Evolutionary conservation across 371 early-diverging fungal species (phyloP).

Genomic region (Mortierella sp.): DNA sequence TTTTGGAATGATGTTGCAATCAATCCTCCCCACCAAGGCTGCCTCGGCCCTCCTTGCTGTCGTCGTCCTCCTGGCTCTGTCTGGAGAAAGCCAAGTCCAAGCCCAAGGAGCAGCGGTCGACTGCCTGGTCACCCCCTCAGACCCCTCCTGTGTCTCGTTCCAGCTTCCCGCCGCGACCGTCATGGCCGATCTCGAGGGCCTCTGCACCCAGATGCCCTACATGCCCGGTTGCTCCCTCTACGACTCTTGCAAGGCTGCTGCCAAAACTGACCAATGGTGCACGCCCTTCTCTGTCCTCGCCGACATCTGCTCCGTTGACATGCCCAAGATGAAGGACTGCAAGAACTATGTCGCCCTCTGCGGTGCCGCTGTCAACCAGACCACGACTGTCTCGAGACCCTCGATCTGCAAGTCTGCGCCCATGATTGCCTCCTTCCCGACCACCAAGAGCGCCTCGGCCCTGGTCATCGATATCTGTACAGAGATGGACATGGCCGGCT

Average conservation of each 20-base stretch:
- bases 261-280: slow-evolving; percentile 61
- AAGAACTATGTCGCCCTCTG: slow-evolving; percentile 52
- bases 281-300: slow-evolving; percentile 66
- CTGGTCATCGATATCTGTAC: slow-evolving; percentile 68
- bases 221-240: slow-evolving; percentile 72
- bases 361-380: slow-evolving; percentile 34
- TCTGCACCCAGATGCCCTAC: slow-evolving; percentile 64
- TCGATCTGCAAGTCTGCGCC: slow-evolving; percentile 60
- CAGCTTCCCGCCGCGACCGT: slow-evolving; percentile 55
- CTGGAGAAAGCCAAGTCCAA: slow-evolving; percentile 1
- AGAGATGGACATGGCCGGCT: slow-evolving; percentile 74
- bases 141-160: slow-evolving; percentile 59
- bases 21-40: slow-evolving; percentile 9
- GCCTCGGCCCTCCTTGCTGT: slow-evolving; percentile 8
- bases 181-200: slow-evolving; percentile 50
- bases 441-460: slow-evolving; percentile 60
- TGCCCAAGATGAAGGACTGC: slow-evolving; percentile 69
- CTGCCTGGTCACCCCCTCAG: slow-evolving; percentile 55
- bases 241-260: slow-evolving; percentile 54
- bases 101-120: slow-evolving; percentile 40
- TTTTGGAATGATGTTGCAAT: slow-evolving; percentile 23
- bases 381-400: slow-evolving; percentile 34
- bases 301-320: slow-evolving; percentile 70
- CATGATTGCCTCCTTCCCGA: slow-evolving; percentile 64
- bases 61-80: slow-evolving; percentile 16